Conservation (phyloP, 257 asterid species). For the Hygrophila difformis region DNA sequence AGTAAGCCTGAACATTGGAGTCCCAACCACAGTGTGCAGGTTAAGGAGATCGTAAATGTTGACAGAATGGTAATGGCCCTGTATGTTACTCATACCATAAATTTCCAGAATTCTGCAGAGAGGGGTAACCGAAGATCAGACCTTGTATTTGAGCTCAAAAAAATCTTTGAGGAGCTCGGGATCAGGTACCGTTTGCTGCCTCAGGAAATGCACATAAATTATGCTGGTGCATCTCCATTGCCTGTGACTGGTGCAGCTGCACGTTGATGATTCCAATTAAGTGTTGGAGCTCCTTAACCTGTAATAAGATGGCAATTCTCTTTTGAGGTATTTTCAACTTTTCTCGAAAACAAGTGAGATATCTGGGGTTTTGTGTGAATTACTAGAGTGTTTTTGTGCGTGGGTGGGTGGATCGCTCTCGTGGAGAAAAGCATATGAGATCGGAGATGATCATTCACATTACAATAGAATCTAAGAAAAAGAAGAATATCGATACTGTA, state of each 20-base stretch:
- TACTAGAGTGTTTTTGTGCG: too few relatives aligned
- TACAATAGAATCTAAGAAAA: too few relatives aligned
- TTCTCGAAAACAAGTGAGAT: too few relatives aligned
- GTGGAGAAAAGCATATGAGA: too few relatives aligned
- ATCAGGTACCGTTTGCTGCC: constrained; percentile 54
- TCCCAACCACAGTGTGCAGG: constrained; percentile 41
- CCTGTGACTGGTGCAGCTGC: background rate
- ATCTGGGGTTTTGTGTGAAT: too few relatives aligned
- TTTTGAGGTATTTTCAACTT: too few relatives aligned
- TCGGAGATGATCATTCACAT: too few relatives aligned
- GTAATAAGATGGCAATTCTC: too few relatives aligned
- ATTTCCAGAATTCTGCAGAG: constrained; percentile 43
- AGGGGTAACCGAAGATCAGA: constrained; percentile 47
- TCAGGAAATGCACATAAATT: constrained; percentile 40
- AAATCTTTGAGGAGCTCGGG: constrained; percentile 39
- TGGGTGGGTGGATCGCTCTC: too few relatives aligned
- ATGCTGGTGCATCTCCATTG: constrained; percentile 6
- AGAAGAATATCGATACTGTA: too few relatives aligned
- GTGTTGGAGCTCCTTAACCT: too few relatives aligned
- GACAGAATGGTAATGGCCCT: constrained; percentile 53
- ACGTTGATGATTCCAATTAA: background rate
- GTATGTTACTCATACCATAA: constrained; percentile 50
- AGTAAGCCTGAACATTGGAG: constrained; percentile 64
- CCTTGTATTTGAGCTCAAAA: constrained; percentile 47
- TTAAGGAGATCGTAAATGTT: constrained; percentile 56